Evolutionary conservation across 305 asterid genomes (phyloP), one percentile per base, ranked within the genome.

Genomic region (Solanum hybrid): DNA sequence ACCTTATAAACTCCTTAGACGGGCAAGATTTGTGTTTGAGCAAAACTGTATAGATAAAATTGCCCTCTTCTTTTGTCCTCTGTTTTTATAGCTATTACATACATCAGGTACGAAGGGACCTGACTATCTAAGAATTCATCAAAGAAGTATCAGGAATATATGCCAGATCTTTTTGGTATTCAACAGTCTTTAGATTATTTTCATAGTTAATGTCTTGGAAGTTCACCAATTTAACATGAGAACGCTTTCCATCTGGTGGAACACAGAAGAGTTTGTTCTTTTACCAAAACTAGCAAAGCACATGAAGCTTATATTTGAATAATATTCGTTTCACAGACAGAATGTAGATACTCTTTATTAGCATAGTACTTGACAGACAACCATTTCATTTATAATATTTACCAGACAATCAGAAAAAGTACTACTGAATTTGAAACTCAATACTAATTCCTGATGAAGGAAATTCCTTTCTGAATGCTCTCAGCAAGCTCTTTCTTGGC

Each of bases 381-480:
- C 5, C 72, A 72, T 29, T 26, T 75, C 69, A 38, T 10, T 87
- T 87, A 10, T 71, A 24, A 17, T 87, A 72, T 38, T 10, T 88
- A 80, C 77, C 77, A 79, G 85, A 88, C 86, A 76, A 46, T 6
- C 78, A 42, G 72, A 27, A 27, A 82, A 82, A 4, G 38, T 27
- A 84, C 31, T 51, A 84, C 42, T 51, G 73, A 51, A 84, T 51
- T 84, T 84, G 42, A 31, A 37, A 46, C 90, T 42, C 71, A 31
- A 24, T 22, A 60, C 88, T 88, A 97, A 89, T 96, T 97, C 89
- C 86, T 96, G 92, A 95, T 96, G 93, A 97, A 97, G 88, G 98
- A 94, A 88, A 88, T 90, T 66, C 98, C 99, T 94, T 97, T 97
- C 91, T 96, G 93, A 93, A 97, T 97, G 95, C 99, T 96, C 69